phyloP scores from a whole-genome alignment of 768 basidiomycete species.

The Podaxis pistillaris region DNA sequence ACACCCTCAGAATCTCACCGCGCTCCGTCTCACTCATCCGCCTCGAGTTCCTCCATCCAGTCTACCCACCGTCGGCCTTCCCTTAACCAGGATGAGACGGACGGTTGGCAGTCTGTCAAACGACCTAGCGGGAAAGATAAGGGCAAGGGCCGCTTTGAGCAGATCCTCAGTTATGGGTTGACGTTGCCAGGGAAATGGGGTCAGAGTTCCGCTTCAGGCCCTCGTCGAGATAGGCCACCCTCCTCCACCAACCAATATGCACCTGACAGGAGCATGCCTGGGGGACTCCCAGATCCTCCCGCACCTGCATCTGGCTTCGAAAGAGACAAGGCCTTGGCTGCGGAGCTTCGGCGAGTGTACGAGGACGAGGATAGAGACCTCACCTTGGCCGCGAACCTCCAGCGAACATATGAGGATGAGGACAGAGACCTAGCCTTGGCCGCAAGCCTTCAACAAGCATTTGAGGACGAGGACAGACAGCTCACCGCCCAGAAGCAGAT shows the following conservation, averaged over 20 bases:
- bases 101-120: constrained; percentile 6
- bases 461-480: constrained; percentile 5
- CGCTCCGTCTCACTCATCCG: not conserved
- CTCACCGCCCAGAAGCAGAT: not conserved
- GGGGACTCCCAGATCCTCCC: not conserved
- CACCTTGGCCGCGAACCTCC: not conserved
- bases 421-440: too few species aligned
- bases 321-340: not conserved
- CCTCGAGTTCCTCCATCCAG: not conserved
- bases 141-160: constrained; percentile 1
- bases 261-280: not conserved
- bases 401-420: too few species aligned
- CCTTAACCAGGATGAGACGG: not conserved
- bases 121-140: not conserved
- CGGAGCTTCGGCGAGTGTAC: constrained; percentile 7
- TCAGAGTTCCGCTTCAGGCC: not conserved
- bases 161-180: not conserved
- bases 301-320: not conserved
- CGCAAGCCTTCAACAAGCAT: too few species aligned
- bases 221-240: not conserved
- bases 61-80: not conserved
- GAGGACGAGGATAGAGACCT: not conserved
- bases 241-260: not conserved
- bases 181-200: not conserved
- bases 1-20: not conserved